These are phyloP conservation scores for Coleophoma eucalyptorum DNA, from an alignment of 2,329 filamentous ascomycete species.

Conservation along the genomic window DNA sequence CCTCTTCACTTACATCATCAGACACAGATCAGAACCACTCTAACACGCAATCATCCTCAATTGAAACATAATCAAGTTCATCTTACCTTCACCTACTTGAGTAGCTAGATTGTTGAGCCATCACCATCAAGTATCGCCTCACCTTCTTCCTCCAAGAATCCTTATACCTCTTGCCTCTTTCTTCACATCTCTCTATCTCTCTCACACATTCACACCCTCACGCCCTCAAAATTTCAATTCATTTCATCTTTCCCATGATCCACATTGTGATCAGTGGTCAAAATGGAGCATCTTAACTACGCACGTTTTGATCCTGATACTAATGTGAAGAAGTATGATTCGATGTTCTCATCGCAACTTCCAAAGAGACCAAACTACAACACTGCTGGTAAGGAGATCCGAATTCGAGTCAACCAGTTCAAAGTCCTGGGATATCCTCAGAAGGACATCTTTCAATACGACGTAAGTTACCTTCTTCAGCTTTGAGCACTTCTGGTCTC, in stretches of 20 bases:
- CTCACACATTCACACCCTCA: conserved; percentile 1
- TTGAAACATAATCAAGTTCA: neutral
- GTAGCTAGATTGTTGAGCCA: neutral
- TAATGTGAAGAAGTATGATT: conserved; percentile 14
- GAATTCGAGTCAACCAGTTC: conserved; percentile 69
- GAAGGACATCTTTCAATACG: conserved; percentile 74
- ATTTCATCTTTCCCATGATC: conserved; percentile 2
- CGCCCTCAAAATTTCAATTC: neutral
- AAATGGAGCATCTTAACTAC: conserved; percentile 24
- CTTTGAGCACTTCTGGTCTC: neutral
- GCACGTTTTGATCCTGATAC: conserved; percentile 16
- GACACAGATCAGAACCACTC: neutral
- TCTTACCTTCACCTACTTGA: neutral
- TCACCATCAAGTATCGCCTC: neutral
- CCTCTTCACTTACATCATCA: neutral
- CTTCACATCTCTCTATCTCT: neutral
- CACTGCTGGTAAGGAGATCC: conserved; percentile 49
- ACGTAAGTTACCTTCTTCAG: conserved; percentile 53
- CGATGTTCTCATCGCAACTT: conserved; percentile 13
- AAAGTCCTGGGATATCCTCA: conserved; percentile 57
- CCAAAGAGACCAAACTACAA: conserved; percentile 53
- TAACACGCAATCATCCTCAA: neutral
- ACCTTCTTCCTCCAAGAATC: neutral
- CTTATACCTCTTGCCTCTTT: conserved; percentile 1
- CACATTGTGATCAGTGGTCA: conserved; percentile 11